Percentiles rank a stretch among this genome's conserved stretches.
Evolutionary conservation across 2,329 filamentous ascomycete species (phyloP).

Genomic region (Beauveria sp.): DNA sequence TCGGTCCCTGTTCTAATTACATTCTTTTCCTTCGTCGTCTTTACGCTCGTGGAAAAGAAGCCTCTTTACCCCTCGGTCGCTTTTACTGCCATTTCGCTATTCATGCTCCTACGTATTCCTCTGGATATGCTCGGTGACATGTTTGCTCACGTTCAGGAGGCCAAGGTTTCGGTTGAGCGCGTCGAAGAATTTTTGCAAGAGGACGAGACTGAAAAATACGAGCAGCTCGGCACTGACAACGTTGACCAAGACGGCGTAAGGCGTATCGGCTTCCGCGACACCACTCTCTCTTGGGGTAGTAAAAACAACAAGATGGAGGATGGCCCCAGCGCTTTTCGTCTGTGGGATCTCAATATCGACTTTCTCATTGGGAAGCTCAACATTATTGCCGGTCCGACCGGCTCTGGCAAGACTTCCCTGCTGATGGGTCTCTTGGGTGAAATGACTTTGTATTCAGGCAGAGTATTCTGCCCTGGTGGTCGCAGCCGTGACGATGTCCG

Average conservation of each 20-base stretch:
- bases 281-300: constrained; percentile 83
- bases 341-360: constrained; percentile 74
- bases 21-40: constrained; percentile 90
- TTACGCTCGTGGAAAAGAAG: constrained; percentile 84
- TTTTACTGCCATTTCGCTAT: constrained; percentile 92
- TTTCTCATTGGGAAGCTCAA: constrained; percentile 85
- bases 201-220: constrained; percentile 93
- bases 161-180: constrained; percentile 92
- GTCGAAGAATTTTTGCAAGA: constrained; percentile 90
- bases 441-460: constrained; percentile 79
- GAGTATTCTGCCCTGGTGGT: constrained; percentile 77
- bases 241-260: constrained; percentile 60
- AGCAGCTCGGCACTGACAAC: constrained; percentile 67
- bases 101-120: constrained; percentile 86
- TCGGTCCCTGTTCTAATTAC: constrained; percentile 92
- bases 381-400: constrained; percentile 86
- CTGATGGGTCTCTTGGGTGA: constrained; percentile 94
- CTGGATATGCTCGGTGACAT: constrained; percentile 96
- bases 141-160: constrained; percentile 96
- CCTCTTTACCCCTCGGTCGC: constrained; percentile 85
- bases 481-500: constrained; percentile 78
- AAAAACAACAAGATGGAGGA: constrained; percentile 53
- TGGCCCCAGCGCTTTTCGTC: constrained; percentile 66
- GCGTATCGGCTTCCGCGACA: constrained; percentile 76
- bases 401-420: constrained; percentile 90